Evolutionary conservation across 2,329 filamentous ascomycete genomes (phyloP).

Genomic region (Diaporthe aspalathi): DNA sequence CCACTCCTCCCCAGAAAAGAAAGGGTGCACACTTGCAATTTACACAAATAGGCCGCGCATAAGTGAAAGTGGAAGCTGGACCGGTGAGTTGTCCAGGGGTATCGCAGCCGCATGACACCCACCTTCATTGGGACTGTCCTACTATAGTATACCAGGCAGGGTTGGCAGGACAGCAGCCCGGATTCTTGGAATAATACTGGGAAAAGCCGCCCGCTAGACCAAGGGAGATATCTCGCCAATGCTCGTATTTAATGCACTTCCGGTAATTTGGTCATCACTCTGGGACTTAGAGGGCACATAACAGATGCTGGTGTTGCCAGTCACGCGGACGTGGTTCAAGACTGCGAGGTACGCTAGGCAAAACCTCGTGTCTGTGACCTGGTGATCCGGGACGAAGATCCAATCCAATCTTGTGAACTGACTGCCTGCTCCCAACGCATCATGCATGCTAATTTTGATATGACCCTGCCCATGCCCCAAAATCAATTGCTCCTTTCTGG

Average conservation of each 20-base stretch:
- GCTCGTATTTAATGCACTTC: conserved; percentile 11
- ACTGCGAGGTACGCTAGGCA: neutral
- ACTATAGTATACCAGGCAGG: too few species aligned
- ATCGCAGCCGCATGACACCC: neutral
- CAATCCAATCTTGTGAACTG: neutral
- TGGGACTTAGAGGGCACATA: neutral
- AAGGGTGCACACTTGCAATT: neutral
- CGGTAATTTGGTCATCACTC: neutral
- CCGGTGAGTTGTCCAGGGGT: neutral
- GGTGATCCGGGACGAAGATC: conserved; percentile 2
- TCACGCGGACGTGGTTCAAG: neutral
- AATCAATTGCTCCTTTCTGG: too few species aligned
- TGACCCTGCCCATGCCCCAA: neutral
- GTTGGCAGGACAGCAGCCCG: too few species aligned
- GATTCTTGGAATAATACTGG: neutral
- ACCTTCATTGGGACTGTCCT: neutral
- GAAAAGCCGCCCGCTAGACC: neutral
- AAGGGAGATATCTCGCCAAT: neutral
- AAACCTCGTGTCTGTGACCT: neutral
- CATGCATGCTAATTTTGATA: neutral
- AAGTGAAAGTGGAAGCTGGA: conserved; percentile 16
- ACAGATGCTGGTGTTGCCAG: neutral
- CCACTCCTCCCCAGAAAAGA: neutral
- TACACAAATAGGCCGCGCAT: conserved; percentile 11
- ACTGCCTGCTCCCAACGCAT: neutral